Percentiles rank a stretch among this genome's conserved stretches.
These are phyloP conservation scores for Cutaneotrichosporon dermatis DNA, from an alignment of 1,284 basidiomycete genomes.

Conservation along the genomic window DNA sequence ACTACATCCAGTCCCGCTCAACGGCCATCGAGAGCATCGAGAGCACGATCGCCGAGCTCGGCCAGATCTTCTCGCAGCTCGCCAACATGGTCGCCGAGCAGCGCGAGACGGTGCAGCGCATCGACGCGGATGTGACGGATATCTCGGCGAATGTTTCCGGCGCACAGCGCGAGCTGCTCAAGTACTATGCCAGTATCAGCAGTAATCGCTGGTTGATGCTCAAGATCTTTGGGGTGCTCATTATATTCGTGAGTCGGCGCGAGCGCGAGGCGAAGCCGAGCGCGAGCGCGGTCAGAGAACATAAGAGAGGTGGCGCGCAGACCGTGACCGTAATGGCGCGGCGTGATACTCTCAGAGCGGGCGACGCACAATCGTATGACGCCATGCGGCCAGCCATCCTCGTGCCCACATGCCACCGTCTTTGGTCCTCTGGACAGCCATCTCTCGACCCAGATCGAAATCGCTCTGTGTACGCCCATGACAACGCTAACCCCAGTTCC, in stretches of 20 bases:
- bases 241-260: constrained; percentile 85
- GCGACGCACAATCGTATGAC: too few relatives aligned
- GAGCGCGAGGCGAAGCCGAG: neutral
- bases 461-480: too few relatives aligned
- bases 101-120: constrained; percentile 97
- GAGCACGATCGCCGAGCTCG: constrained; percentile 93
- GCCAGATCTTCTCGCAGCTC: constrained; percentile 94
- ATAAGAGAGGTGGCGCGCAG: too few relatives aligned
- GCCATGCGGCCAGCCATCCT: too few relatives aligned
- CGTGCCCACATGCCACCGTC: too few relatives aligned
- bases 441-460: too few relatives aligned
- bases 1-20: constrained; percentile 90
- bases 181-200: constrained; percentile 91
- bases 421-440: too few relatives aligned
- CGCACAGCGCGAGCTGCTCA: constrained; percentile 84
- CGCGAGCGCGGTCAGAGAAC: too few relatives aligned
- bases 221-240: constrained; percentile 90
- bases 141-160: constrained; percentile 87
- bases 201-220: constrained; percentile 98
- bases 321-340: too few relatives aligned
- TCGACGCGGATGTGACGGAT: constrained; percentile 95
- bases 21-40: constrained; percentile 99
- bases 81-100: constrained; percentile 99
- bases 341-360: too few relatives aligned
- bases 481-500: constrained; percentile 59